Evolutionary conservation across 1,284 basidiomycete species (phyloP), one percentile per base, ranked within the genome.

Genomic region (Ceratobasidium papillatum): DNA sequence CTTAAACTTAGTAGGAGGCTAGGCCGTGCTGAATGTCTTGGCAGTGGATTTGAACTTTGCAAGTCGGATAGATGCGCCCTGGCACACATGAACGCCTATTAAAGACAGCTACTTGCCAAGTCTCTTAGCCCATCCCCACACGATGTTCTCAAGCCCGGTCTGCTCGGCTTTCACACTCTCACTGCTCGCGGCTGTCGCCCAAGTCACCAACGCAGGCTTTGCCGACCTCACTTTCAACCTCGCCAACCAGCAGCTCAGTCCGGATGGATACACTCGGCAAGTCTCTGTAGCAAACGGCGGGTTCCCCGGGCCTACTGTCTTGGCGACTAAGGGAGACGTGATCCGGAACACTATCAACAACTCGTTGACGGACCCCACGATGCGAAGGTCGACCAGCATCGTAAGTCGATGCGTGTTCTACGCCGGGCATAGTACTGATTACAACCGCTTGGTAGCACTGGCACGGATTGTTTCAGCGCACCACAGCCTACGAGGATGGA

Each of bases 261-360:
- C 85, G 1, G 85, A 86, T 80, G 85, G 85, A 34, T 84, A 81
- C 75, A 63, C 72, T 63, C 83, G 84, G 43, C 80, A 79, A 81
- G 83, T 74, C 75, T 78, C 79, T 9, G 73, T 79, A 25, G 80
- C 80, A n/a, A 80, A 80, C 43, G 78, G 78, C 34, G 65, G 75
- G 47, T 79, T 81, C 47, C 79, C 79, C 5, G 82, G 82, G 4
- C 79, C 79, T 2, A 68, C 81, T 0, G 79, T 83, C 47, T 76
- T 77, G 19, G 82, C 79, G 19, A 78, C 80, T 38, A 82, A 81
- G 78, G 82, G 81, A 27, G 79, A 80, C 68, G 72, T 72, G 12
- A 82, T 85, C 75, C 74, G 75, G 22, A 77, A 85, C 54, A 82
- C 83, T 43, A 83, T 84, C 25, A 71, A 78, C 34, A 79, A 84